Conservation (phyloP, 768 basidiomycete species). For the Rhodotorula toruloides region DNA sequence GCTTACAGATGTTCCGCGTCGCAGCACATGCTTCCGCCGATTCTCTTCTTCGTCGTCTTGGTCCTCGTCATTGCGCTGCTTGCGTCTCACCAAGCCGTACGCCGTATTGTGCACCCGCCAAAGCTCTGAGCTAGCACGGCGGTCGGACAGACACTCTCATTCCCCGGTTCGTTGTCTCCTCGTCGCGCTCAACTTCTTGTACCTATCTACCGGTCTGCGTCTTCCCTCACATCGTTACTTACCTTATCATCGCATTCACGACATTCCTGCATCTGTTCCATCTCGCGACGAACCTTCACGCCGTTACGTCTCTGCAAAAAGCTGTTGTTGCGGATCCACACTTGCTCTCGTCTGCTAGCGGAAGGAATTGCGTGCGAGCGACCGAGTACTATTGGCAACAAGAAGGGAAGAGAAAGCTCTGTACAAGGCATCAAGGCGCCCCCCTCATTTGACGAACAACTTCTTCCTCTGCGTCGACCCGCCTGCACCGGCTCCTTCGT, state of each 20-base stretch:
- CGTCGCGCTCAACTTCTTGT: too few relatives aligned
- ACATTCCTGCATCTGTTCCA: too few relatives aligned
- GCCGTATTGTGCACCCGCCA: constrained; percentile 3
- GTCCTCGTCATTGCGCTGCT: constrained; percentile 20
- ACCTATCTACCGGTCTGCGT: neutral
- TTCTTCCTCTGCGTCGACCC: constrained; percentile 67
- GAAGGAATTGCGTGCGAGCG: too few relatives aligned
- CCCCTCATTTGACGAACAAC: constrained; percentile 61
- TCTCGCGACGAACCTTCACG: neutral
- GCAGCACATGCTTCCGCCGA: constrained; percentile 31
- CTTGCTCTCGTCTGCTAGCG: too few relatives aligned
- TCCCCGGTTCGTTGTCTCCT: too few relatives aligned
- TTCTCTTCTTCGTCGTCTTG: constrained; percentile 26
- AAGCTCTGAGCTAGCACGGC: too few relatives aligned
- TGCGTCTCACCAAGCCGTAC: constrained; percentile 9
- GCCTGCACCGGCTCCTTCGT: constrained; percentile 67
- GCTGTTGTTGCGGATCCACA: neutral
- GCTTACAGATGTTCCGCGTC: neutral
- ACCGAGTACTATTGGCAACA: too few relatives aligned
- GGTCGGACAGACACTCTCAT: too few relatives aligned
- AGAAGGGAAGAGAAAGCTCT: neutral
- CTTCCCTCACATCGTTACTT: neutral
- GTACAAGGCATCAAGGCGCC: neutral
- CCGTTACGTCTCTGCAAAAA: neutral
- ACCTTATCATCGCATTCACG: neutral